A percentile compares a stretch with the other conserved stretches of the same genome.
Evolutionary conservation across 176 grass and related monocot species (phyloP).

Genomic region (Elymus sibiricus): DNA sequence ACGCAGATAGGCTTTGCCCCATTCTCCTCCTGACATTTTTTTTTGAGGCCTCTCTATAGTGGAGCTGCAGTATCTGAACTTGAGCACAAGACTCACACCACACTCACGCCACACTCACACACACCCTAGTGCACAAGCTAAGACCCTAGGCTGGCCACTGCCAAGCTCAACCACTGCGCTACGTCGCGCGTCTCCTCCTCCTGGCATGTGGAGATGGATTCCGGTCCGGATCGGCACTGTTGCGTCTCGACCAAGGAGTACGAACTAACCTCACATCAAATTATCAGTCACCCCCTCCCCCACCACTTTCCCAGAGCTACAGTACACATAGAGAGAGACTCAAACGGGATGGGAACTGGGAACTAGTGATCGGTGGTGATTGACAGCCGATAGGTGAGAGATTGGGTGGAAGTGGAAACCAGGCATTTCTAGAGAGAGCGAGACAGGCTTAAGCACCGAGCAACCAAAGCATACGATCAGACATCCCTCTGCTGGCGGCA

Average conservation of each 20-base stretch:
- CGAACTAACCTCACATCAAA: neutral
- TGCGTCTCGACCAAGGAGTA: neutral
- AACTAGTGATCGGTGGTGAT: neutral
- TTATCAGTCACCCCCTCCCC: neutral
- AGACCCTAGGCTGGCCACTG: no score
- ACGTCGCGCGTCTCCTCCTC: no score
- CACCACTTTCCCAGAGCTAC: neutral
- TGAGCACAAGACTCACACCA: no score
- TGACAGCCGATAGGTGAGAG: neutral
- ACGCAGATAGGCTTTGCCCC: neutral
- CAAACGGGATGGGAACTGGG: neutral
- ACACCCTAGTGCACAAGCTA: no score
- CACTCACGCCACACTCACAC: no score
- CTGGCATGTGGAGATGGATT: neutral
- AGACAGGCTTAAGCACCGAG: neutral
- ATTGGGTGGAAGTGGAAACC: neutral
- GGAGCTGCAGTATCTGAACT: no score
- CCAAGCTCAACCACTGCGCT: no score
- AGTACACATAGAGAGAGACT: neutral
- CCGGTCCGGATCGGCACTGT: neutral
- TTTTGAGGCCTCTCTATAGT: no score
- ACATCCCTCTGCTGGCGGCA: neutral
- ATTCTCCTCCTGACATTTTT: no score
- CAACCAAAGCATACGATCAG: conserved; percentile 3
- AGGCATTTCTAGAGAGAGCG: neutral